These are phyloP conservation scores for Dendrobium nobile DNA, from an alignment of 106 monocot genomes.

Conservation along the genomic window DNA sequence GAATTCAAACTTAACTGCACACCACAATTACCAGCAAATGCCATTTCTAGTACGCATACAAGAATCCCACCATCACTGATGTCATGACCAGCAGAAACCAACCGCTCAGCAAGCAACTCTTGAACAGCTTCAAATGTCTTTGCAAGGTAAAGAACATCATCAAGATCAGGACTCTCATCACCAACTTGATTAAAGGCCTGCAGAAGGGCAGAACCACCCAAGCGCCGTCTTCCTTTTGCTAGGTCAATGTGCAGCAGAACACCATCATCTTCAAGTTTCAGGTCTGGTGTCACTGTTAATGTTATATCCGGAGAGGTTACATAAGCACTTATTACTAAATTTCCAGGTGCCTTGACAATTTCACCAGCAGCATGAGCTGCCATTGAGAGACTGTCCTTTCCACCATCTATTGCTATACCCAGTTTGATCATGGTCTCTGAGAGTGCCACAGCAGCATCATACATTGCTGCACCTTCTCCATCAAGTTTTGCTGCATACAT, in stretches of 20 bases:
- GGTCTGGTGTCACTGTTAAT: conserved; percentile 84
- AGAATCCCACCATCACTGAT: conserved; percentile 90
- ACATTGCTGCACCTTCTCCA: conserved; percentile 95
- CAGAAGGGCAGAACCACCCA: conserved; percentile 87
- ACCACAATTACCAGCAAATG: conserved; percentile 95
- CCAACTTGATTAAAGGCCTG: conserved; percentile 86
- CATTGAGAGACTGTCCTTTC: conserved; percentile 99
- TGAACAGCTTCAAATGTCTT: conserved; percentile 67
- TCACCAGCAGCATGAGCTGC: conserved; percentile 69
- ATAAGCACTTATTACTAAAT: conserved; percentile 84
- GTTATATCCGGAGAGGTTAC: conserved; percentile 93
- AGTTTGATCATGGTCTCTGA: conserved; percentile 90
- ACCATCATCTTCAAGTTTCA: conserved; percentile 72
- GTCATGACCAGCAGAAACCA: conserved; percentile 92
- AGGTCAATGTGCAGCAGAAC: conserved; percentile 70
- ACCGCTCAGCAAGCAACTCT: conserved; percentile 38
- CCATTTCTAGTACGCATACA: conserved; percentile 76
- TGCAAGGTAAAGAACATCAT: conserved; percentile 75
- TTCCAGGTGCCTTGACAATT: conserved; percentile 94
- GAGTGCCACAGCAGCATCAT: conserved; percentile 85
- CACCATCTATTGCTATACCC: conserved; percentile 99
- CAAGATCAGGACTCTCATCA: conserved; percentile 73
- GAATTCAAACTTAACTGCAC: conserved; percentile 48
- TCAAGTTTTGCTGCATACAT: conserved; percentile 99
- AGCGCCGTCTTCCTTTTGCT: conserved; percentile 52